A percentile compares a stretch with the other conserved stretches of the same genome.
Conservation (phyloP, 2,329 filamentous ascomycete genomes). For the Fusarium acutatum region DNA sequence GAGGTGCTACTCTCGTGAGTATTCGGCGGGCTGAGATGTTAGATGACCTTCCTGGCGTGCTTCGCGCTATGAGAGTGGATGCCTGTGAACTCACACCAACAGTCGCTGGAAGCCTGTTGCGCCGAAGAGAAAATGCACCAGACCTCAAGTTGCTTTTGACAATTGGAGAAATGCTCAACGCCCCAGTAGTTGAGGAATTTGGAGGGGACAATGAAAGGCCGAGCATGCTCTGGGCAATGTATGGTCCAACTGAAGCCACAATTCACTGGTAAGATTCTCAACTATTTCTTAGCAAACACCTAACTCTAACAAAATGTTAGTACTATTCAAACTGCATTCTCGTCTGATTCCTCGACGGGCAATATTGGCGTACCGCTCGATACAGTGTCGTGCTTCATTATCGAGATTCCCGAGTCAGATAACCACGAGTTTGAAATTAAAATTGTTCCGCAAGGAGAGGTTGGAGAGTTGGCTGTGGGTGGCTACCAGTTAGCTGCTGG, state of each 20-base stretch:
- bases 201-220: constrained; percentile 62
- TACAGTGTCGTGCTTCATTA: constrained; percentile 81
- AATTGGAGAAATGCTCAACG: constrained; percentile 92
- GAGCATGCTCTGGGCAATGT: constrained; percentile 89
- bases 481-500: constrained; percentile 81
- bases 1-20: constrained; percentile 76
- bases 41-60: constrained; percentile 74
- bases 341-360: constrained; percentile 62
- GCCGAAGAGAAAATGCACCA: constrained; percentile 72
- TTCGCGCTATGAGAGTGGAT: constrained; percentile 75
- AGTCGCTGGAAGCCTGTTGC: constrained; percentile 80
- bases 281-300: not conserved
- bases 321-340: constrained; percentile 74
- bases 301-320: constrained; percentile 48
- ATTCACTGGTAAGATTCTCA: constrained; percentile 75
- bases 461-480: constrained; percentile 83
- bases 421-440: constrained; percentile 48
- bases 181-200: constrained; percentile 80
- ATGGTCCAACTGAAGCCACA: constrained; percentile 89
- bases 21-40: constrained; percentile 76
- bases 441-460: constrained; percentile 70
- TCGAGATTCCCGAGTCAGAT: constrained; percentile 55
- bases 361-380: constrained; percentile 82
- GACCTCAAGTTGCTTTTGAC: constrained; percentile 77
- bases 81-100: constrained; percentile 91